A percentile compares a stretch with the other conserved stretches of the same genome.
These are phyloP conservation scores for Botryosphaeria agaves DNA, from an alignment of 2,329 filamentous ascomycete species.

Conservation along the genomic window DNA sequence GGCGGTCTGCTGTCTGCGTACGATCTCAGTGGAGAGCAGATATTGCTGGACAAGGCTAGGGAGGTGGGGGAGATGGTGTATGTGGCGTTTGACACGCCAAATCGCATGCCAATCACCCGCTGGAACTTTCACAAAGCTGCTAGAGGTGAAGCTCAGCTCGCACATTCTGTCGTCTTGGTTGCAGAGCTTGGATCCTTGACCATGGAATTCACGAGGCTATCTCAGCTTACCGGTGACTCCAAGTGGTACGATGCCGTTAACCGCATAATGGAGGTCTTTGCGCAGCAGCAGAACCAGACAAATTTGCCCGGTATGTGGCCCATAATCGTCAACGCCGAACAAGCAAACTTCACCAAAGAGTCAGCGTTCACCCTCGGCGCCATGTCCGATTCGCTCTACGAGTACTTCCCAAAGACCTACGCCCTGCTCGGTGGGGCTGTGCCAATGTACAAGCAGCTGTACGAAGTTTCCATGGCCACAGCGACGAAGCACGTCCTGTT, in stretches of 20 bases:
- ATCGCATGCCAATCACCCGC: constrained; percentile 26
- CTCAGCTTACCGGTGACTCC: constrained; percentile 24
- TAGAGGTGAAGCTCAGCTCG: constrained; percentile 19
- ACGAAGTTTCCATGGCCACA: constrained; percentile 31
- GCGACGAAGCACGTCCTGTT: constrained; percentile 28
- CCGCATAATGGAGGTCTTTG: constrained; percentile 23
- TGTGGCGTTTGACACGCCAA: constrained; percentile 29
- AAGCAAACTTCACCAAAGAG: constrained; percentile 22
- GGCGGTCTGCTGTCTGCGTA: constrained; percentile 19
- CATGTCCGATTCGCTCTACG: constrained; percentile 19
- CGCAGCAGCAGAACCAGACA: constrained; percentile 23
- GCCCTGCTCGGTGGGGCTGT: constrained; percentile 28
- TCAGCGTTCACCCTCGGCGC: constrained; percentile 17
- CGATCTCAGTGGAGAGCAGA: constrained; percentile 16
- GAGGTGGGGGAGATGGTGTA: constrained; percentile 26
- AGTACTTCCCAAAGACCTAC: constrained; percentile 30
- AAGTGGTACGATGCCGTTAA: constrained; percentile 29
- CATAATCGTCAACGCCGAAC: constrained; percentile 22
- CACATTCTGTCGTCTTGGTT: constrained; percentile 22
- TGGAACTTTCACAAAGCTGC: constrained; percentile 24
- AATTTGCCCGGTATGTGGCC: constrained; percentile 31
- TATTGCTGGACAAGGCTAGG: constrained; percentile 16
- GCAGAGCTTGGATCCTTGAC: constrained; percentile 29
- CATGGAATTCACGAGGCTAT: constrained; percentile 30
- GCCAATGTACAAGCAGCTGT: constrained; percentile 33